A percentile compares a stretch with the other conserved stretches of the same genome.
phyloP scores from a whole-genome alignment of 495 filamentous ascomycete species.

The Chaetomium cochliodes region DNA sequence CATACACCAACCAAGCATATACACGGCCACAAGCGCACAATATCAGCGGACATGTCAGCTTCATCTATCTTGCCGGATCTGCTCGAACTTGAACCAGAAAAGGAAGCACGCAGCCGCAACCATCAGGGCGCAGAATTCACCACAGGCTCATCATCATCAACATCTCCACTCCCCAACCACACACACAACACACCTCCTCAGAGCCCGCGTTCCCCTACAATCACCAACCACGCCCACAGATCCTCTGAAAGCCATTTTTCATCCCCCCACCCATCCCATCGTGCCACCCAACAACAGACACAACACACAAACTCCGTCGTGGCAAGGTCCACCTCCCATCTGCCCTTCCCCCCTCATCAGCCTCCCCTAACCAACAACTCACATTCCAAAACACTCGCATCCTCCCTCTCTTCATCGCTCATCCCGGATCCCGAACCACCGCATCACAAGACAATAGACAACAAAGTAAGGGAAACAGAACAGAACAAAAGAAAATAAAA shows the following conservation, averaged over 20 bases:
- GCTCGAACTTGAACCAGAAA: background rate
- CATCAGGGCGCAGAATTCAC: background rate
- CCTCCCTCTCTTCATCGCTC: background rate
- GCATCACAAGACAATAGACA: background rate
- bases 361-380: background rate
- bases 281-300: background rate
- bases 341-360: background rate
- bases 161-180: no score
- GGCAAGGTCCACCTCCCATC: background rate
- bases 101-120: background rate
- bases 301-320: background rate
- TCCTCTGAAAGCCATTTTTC: constrained; percentile 14
- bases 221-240: background rate
- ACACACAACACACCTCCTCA: background rate
- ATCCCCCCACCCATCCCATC: background rate
- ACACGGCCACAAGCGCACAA: background rate
- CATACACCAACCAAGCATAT: background rate
- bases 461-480: background rate
- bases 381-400: background rate
- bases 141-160: background rate
- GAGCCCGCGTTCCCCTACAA: constrained; percentile 12
- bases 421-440: background rate
- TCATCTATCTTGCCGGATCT: constrained; percentile 14
- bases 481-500: background rate
- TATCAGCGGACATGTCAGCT: constrained; percentile 12